Evolutionary conservation across 129 eudicot species (phyloP).

Genomic region (Pittosporum tobira): DNA sequence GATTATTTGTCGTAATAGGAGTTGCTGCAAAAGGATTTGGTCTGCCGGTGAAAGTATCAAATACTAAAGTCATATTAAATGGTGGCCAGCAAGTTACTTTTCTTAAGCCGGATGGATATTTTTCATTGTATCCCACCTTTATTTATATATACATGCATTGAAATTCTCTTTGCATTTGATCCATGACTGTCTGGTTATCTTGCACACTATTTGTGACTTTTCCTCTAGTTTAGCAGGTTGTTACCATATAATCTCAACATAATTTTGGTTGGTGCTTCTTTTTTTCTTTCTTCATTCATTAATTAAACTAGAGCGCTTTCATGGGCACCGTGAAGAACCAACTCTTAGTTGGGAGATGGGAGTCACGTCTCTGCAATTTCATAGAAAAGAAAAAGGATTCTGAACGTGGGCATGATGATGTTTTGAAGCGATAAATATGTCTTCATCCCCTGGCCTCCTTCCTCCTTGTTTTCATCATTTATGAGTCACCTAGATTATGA

Average conservation of each 20-base stretch:
- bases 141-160: conserved; percentile 3
- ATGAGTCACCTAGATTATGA: too few species aligned
- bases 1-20: conserved; percentile 28
- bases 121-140: conserved; percentile 88
- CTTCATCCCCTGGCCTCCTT: too few species aligned
- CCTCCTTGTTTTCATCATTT: too few species aligned
- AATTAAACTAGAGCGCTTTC: too few species aligned
- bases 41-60: conserved; percentile 60
- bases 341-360: too few species aligned
- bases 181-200: background rate
- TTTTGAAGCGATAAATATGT: too few species aligned
- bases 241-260: background rate
- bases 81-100: conserved; percentile 83
- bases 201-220: background rate
- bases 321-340: too few species aligned
- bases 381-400: too few species aligned
- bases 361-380: too few species aligned
- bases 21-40: conserved; percentile 45
- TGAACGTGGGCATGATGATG: too few species aligned
- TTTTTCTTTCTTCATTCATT: too few species aligned
- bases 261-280: background rate
- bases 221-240: background rate
- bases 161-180: background rate
- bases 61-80: conserved; percentile 65
- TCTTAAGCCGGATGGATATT: conserved; percentile 87